Percentiles rank a stretch among this genome's conserved stretches.
phyloP scores from a whole-genome alignment of 768 basidiomycete genomes.

The Candolleomyces aberdarensis region DNA sequence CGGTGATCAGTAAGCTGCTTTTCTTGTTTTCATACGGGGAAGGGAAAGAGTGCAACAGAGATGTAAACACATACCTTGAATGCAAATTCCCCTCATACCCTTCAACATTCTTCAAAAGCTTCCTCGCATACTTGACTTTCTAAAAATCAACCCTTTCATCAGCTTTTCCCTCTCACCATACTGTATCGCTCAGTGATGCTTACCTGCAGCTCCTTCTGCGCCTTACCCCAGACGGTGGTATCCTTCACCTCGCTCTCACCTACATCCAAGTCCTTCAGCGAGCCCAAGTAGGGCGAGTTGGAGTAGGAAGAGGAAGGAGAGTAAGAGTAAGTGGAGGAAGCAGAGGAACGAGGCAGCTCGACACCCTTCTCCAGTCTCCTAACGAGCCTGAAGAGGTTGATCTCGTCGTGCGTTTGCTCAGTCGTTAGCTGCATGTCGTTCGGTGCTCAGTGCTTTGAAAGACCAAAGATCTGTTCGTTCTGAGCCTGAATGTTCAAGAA shows the following conservation, averaged over 20 bases:
- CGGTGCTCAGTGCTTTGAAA: background rate
- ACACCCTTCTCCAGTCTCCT: constrained; percentile 9
- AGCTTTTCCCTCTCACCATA: background rate
- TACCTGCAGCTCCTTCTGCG: constrained; percentile 11
- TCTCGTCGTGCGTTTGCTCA: constrained; percentile 9
- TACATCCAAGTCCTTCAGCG: constrained; percentile 1
- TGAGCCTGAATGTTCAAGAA: no score
- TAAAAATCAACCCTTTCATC: background rate
- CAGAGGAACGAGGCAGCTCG: background rate
- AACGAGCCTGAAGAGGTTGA: constrained; percentile 10
- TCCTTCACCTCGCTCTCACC: background rate
- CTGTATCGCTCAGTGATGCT: background rate
- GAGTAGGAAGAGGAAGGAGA: no score
- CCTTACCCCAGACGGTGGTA: background rate
- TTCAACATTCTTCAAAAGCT: constrained; percentile 9
- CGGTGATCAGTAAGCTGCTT: no score
- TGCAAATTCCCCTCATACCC: background rate
- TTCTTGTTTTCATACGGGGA: background rate
- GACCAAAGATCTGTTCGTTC: background rate
- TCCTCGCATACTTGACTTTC: constrained; percentile 14
- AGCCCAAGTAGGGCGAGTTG: no score
- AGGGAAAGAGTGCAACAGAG: no score
- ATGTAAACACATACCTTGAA: background rate
- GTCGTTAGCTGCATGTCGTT: background rate
- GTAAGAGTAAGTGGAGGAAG: no score